Base-by-base conservation (phyloP, 805 yeast genomes). In the Pichia rugopelliculosa region DNA sequence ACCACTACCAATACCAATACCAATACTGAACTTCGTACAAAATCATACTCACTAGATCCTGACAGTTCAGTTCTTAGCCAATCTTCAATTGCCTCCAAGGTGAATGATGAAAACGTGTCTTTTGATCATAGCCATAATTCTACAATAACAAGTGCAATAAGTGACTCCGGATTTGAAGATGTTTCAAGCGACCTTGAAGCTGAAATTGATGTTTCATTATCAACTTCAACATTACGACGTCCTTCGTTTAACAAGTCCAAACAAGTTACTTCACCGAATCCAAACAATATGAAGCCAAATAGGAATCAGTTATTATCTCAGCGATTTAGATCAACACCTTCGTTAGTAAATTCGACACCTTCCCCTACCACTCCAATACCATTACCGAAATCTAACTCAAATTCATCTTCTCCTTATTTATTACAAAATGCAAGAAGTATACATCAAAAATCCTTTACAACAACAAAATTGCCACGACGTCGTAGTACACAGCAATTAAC, bases 401-500 rank as follows among this genome's bases (percentile, higher is more conserved):
- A 41, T n/a, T 41, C 45, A 6, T 42, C 46, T 4, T 46, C 43
- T 25, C 34, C 34, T 6, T 30, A 30, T 30, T 22, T 42, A 9
- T 6, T 39, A 9, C 44, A 41, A 22, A 13, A 24, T 4, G 24
- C 34, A 17, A 27, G 38, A 20, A 22, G 13, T 33, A 42, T 13
- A 36, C 36, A 37, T 36, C 43, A 42, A 39, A 24, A 18, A 39
- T n/a, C 37, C 40, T 22, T n/a, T 40, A 33, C 39, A 12, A 25
- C 42, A 45, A 21, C 44, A 20, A 38, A 38, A 37, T 22, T 44
- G 4, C 26, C 49, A 10, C 40, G 48, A 21, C 48, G 52, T 27
- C 45, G 44, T 5, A 45, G 53, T 25, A 26, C 23, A 4, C 55
- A 53, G 21, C 49, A 48, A 18, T 36, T 61, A 33, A 50, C 62